Evolutionary conservation across 257 asterid genomes (phyloP), one percentile per base, ranked within the genome.

Genomic region (Primulina huaijiensis): DNA sequence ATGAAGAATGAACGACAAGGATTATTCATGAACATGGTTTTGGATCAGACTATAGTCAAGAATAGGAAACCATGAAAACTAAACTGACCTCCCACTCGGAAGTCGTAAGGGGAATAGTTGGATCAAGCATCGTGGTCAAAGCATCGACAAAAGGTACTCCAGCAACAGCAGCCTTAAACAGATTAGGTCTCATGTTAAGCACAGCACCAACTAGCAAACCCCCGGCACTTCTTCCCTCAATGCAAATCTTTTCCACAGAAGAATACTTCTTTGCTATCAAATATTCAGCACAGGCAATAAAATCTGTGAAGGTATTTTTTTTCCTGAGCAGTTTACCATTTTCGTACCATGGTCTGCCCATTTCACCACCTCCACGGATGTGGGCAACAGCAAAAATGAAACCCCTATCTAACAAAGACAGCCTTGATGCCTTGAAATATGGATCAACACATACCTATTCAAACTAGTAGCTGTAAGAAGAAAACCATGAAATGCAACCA

Each of bases 271-370:
- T 86, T 72, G 83, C 92, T 73, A 89, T 82, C 86, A 93, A 79
- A 86, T 83, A 80, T 80, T 93, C 97, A 11, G 99, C 90, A 17
- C 89, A 89, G 35, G 92, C 82, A 76, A 90, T 87, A 73, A 93
- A 93, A 81, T 93, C 97, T 3, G 91, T 90, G 84, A 93, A 93
- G 8, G 99, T 93, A 72, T 93, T 89, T 64, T 82, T 93, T 81
- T 93, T 93, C 86, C 87, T 84, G 70, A 93, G 84, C 69, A 90
- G 85, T 71, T 93, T 93, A 72, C 99, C 99, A 59, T 86, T 78
- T 80, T 93, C 99, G 72, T 93, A 93, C 99, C 99, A 93, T 23
- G 73, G 91, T 75, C 99, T 89, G 79, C 99, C 99, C 97, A 93
- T 85, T 83, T 93, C 99, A 76, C 99, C 98, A 62, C 99, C 99